These are phyloP conservation scores for Aspergillus japonicus DNA, from an alignment of 2,329 filamentous ascomycete species.

Conservation along the genomic window DNA sequence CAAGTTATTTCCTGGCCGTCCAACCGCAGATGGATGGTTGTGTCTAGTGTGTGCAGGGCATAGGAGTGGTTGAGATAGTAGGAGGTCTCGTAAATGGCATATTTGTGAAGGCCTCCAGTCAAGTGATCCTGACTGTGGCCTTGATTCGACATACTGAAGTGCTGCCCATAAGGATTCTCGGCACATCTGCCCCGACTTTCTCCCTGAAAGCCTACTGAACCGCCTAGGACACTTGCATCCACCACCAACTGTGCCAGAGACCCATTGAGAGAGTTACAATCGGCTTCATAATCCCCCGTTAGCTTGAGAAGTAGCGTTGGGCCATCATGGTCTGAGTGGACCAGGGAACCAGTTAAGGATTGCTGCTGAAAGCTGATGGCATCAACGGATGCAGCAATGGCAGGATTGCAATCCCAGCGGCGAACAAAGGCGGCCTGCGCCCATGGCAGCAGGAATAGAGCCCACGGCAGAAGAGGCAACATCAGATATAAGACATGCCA, in stretches of 20 bases:
- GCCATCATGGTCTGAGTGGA: neutral
- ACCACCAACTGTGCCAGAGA: neutral
- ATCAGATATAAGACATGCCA: neutral
- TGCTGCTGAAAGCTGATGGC: neutral
- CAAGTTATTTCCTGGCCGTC: constrained; percentile 10
- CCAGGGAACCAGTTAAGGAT: neutral
- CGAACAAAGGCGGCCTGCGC: constrained; percentile 3
- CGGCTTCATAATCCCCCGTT: neutral
- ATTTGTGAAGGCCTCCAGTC: neutral
- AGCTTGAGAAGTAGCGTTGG: neutral
- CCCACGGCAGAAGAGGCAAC: neutral
- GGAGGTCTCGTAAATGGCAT: constrained; percentile 8
- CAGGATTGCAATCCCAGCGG: neutral
- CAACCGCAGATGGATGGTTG: constrained; percentile 8
- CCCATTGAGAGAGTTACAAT: neutral
- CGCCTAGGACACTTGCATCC: neutral
- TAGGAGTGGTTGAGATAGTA: constrained; percentile 7
- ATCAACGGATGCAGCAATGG: neutral
- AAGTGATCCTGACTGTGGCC: neutral
- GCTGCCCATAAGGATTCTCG: neutral
- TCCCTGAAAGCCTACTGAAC: neutral
- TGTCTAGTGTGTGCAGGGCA: constrained; percentile 9
- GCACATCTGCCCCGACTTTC: neutral
- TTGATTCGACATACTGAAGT: neutral
- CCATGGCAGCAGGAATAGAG: neutral